Base-by-base conservation (phyloP, 371 early-diverging fungal genomes). In the Blakeslea trispora region DNA sequence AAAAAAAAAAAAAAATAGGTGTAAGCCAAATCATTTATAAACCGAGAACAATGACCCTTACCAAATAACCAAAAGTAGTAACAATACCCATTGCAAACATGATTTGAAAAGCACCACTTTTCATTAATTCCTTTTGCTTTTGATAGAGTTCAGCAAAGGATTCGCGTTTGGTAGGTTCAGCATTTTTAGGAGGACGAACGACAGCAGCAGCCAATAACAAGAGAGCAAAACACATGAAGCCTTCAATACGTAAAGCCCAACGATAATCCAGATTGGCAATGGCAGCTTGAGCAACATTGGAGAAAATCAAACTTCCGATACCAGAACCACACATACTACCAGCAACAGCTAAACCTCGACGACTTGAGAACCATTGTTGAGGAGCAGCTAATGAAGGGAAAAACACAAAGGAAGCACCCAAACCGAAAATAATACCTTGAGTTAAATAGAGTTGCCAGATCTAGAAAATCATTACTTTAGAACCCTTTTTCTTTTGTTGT, bases 331-430 rank as follows among this genome's bases (percentile, higher is more conserved):
- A 72, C 57, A 87, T 77, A 17, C 86, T 84, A 9, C 88, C 55
- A 4, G 91, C 92, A 13, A 86, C 83, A 1, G 91, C 91, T 31
- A 91, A 61, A 5, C 88, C 88, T 21, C 91, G 77, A 35, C 74
- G 50, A 48, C 78, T 80, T 41, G 64, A 52, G 58, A 91, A 92
- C 87, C 88, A 92, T 45, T 91, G 85, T n/a, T 83, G 72, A 0
- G 87, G 81, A 13, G 87, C 79, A 6, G 81, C 71, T 15, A 88
- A 62, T 43, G 83, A 85, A 2, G 90, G 87, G 35, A 90, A 83
- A 68, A 81, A 87, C 6, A 86, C 53, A 32, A 93, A 68, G 0
- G 85, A 79, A 5, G 80, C 74, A n/a, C 91, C 90, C 45, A 87
- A 56, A 2, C 91, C 91, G 50, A 83, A 82, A 6, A 87, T 35